Evolutionary conservation across 768 basidiomycete genomes (phyloP).

Genomic region (Leccinum truebloodii): DNA sequence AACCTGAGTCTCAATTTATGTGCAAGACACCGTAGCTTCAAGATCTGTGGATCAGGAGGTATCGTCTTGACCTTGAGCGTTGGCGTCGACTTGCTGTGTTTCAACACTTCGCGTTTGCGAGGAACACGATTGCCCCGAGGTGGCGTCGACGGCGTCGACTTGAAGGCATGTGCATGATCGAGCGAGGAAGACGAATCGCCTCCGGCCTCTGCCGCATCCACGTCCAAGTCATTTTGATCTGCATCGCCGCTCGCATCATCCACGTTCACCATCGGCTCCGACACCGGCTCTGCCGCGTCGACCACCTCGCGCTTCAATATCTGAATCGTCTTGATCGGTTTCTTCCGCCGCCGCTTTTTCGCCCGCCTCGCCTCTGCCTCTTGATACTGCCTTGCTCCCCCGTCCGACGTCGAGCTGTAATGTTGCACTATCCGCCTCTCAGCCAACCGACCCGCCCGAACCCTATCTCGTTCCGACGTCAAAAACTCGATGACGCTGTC

Average conservation of each 20-base stretch:
- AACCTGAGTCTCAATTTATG: slow-evolving; percentile 57
- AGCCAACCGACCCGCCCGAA: slow-evolving; percentile 43
- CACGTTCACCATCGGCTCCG: slow-evolving; percentile 24
- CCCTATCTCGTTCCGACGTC: slow-evolving; percentile 64
- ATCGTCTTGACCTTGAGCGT: slow-evolving; percentile 41
- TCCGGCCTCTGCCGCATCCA: slow-evolving; percentile 19
- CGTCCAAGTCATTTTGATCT: slow-evolving; percentile 24
- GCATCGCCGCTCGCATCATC: slow-evolving; percentile 30
- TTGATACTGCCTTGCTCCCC: slow-evolving; percentile 37
- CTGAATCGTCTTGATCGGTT: slow-evolving; percentile 30
- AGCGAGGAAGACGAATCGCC: slow-evolving; percentile 32
- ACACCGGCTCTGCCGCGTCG: slow-evolving; percentile 22
- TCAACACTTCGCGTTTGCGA: slow-evolving; percentile 30
- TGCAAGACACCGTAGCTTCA: slow-evolving; percentile 55
- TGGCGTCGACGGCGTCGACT: slow-evolving; percentile 34
- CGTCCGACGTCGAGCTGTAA: slow-evolving; percentile 39
- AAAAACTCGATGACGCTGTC: slow-evolving; percentile 77
- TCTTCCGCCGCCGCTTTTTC: slow-evolving; percentile 41
- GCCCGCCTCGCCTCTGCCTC: slow-evolving; percentile 42
- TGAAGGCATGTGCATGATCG: slow-evolving; percentile 22
- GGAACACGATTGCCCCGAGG: slow-evolving; percentile 25
- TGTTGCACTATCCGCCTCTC: slow-evolving; percentile 28
- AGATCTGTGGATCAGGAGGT: slow-evolving; percentile 47
- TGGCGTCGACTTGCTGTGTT: slow-evolving; percentile 51
- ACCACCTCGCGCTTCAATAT: slow-evolving; percentile 26